phyloP scores from a whole-genome alignment of 352 stramenopile species.

The Pythium aphanidermatum region DNA sequence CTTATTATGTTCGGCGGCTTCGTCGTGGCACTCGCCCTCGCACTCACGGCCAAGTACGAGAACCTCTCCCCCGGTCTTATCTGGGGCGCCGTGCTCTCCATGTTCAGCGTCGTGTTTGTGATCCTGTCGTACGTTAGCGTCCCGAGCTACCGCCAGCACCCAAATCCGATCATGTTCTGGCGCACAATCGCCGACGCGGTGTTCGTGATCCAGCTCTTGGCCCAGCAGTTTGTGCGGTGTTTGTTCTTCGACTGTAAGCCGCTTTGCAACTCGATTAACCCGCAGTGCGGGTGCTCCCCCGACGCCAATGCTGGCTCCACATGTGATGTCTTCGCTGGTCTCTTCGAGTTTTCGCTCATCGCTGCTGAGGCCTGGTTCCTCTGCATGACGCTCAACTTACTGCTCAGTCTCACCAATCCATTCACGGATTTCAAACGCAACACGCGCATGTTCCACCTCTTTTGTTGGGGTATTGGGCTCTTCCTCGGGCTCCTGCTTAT shows the following conservation, averaged over 20 bases:
- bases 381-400: conserved; percentile 84
- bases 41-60: conserved; percentile 55
- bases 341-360: conserved; percentile 84
- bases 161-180: conserved; percentile 87
- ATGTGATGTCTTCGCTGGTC: conserved; percentile 67
- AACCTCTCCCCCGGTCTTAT: conserved; percentile 79
- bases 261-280: conserved; percentile 59
- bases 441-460: conserved; percentile 78
- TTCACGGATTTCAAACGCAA: conserved; percentile 90
- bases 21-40: conserved; percentile 47
- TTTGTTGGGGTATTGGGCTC: conserved; percentile 65
- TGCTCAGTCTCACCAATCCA: conserved; percentile 85
- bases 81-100: conserved; percentile 74
- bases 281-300: conserved; percentile 71
- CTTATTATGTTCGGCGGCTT: conserved; percentile 81
- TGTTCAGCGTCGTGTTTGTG: conserved; percentile 85
- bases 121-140: conserved; percentile 81
- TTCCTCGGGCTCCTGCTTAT: conserved; percentile 65
- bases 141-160: conserved; percentile 74
- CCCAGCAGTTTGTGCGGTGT: conserved; percentile 76
- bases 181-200: conserved; percentile 79
- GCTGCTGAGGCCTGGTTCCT: conserved; percentile 87
- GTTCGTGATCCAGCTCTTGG: conserved; percentile 77
- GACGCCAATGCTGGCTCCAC: conserved; percentile 33
- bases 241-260: conserved; percentile 77